Conservation (phyloP, 2,329 filamentous ascomycete genomes). For the Neofusicoccum sp. region DNA sequence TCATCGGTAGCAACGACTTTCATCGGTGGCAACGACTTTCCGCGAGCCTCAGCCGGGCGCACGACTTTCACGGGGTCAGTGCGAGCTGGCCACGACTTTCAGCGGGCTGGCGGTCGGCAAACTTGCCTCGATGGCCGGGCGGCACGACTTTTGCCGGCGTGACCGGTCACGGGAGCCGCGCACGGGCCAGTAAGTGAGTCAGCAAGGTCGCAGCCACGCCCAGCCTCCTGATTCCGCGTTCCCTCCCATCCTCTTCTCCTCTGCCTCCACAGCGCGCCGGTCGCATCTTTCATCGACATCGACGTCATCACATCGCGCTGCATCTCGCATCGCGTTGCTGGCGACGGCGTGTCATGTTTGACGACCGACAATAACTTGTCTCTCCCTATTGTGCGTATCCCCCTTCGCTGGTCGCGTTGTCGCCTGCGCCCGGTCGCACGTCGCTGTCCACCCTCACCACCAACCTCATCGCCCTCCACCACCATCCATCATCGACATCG, state of each 20-base stretch:
- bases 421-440: not conserved
- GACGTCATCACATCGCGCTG: conserved; percentile 4
- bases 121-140: too few species aligned
- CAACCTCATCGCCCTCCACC: not conserved
- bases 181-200: not conserved
- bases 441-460: not conserved
- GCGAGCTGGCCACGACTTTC: too few species aligned
- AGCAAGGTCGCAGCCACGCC: not conserved
- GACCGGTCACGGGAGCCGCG: not conserved
- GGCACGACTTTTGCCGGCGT: too few species aligned
- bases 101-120: too few species aligned
- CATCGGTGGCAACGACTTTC: too few species aligned
- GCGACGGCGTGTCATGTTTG: not conserved
- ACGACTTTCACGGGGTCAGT: too few species aligned
- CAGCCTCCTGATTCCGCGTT: not conserved
- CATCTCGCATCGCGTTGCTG: not conserved
- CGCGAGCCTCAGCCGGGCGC: too few species aligned
- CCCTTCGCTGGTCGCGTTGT: not conserved
- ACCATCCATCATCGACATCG: not conserved
- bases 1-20: too few species aligned
- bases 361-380: not conserved
- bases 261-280: not conserved
- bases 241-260: not conserved
- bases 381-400: not conserved
- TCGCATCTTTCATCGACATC: conserved; percentile 11